Evolutionary conservation across 345 rosid genomes (phyloP).

Genomic region (Brassica napus): Da-Ae NC_063434.1:29939501-29940000

Average conservation of each 20-base stretch:
- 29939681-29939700: conserved; percentile 60
- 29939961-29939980: conserved; percentile 38
- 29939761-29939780: conserved; percentile 84
- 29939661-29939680: conserved; percentile 76
- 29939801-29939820: conserved; percentile 71
- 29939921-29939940: conserved; percentile 83
- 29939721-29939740: conserved; percentile 68
- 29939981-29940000: conserved; percentile 37
- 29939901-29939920: conserved; percentile 66
- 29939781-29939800: conserved; percentile 77
- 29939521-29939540: conserved; percentile 60
- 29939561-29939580: conserved; percentile 73
- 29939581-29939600: conserved; percentile 49
- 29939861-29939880: conserved; percentile 69
- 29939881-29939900: conserved; percentile 56
- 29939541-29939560: conserved; percentile 84
- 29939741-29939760: conserved; percentile 72
- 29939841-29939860: conserved; percentile 92
- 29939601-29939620: conserved; percentile 55
- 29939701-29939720: conserved; percentile 57
- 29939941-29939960: conserved; percentile 85
- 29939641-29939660: conserved; percentile 77
- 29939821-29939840: conserved; percentile 63
- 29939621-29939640: conserved; percentile 57
- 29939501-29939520: conserved; percentile 65